A percentile compares a stretch with the other conserved stretches of the same genome.
Conservation (phyloP, 352 stramenopile genomes). For the Phytophthora capsici region DNA sequence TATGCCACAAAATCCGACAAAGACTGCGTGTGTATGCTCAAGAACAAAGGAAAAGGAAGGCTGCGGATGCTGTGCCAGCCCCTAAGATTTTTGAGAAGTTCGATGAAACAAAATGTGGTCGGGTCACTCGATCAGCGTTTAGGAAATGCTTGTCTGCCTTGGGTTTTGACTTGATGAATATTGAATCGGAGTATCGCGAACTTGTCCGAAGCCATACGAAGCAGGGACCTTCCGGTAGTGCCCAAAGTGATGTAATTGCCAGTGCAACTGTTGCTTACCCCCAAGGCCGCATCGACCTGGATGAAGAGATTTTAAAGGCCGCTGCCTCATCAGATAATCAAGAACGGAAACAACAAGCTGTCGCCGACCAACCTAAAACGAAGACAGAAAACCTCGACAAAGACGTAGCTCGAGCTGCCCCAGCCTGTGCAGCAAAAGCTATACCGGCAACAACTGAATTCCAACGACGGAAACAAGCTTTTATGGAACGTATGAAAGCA, state of each 20-base stretch:
- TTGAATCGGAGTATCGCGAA: slow-evolving; percentile 61
- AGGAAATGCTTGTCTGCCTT: slow-evolving; percentile 63
- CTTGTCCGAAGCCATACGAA: slow-evolving; percentile 35
- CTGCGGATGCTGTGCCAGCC: slow-evolving; percentile 23
- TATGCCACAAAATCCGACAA: slow-evolving; percentile 72
- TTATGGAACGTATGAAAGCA: slow-evolving; percentile 78
- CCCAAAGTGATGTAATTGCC: slow-evolving; percentile 16
- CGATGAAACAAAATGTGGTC: slow-evolving; percentile 50
- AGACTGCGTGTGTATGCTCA: slow-evolving; percentile 47
- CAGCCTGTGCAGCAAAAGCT: not conserved
- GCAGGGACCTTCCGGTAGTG: slow-evolving; percentile 4
- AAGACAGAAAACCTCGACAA: not conserved
- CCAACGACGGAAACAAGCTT: slow-evolving; percentile 71
- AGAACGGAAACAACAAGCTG: not conserved
- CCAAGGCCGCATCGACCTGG: slow-evolving; percentile 32
- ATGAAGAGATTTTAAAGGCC: slow-evolving; percentile 36
- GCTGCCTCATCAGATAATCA: slow-evolving; percentile 1
- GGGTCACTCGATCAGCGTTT: slow-evolving; percentile 68
- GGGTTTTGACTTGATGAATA: slow-evolving; percentile 75
- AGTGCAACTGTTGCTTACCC: not conserved
- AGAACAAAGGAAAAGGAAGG: slow-evolving; percentile 38
- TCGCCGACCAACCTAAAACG: not conserved
- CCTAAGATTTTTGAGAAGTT: slow-evolving; percentile 60
- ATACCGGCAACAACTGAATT: slow-evolving; percentile 60
- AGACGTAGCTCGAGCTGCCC: not conserved